Evolutionary conservation across 2,329 filamentous ascomycete genomes (phyloP), one percentile per base, ranked within the genome.

Genomic region (Fusarium domesticum): DNA sequence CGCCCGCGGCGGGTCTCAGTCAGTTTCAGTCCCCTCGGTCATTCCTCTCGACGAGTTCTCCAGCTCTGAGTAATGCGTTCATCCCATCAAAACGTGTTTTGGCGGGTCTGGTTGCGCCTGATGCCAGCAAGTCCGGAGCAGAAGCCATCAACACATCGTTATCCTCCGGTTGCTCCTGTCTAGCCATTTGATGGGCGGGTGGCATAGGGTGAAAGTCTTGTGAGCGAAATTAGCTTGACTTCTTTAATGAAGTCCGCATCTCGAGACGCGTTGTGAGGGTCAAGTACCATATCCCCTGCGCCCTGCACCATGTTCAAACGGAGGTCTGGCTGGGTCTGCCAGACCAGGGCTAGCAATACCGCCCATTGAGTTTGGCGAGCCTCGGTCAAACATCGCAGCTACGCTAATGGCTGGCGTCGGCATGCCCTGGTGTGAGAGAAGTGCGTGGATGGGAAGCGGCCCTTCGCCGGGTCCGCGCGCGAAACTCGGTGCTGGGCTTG

Each of bases 51-150:
- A 83, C 76, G 48, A 83, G 77, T 53, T 83, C 79, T 23, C 79
- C 78, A 8, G 80, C 80, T 48, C 70, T 71, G 2, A 83, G 60
- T 10, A 84, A 64, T 6, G 80, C 80, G 47, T 71, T 80, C 65
- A 84, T 78, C 2, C 80, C 79, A 48, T 83, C 79, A 16, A 82
- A 63, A 4, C 60, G 60, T 8, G 45, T 36, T 36, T 56, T 64
- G 3, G 38, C 30, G 6, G 63, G 59, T 5, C 51, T 51, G 17
- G 39, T 39, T 14, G 52, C 38, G 19, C 32, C 63, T 14, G 56
- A 38, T 5, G 51, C 43, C 15, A 46, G 37, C 6, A 54, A 45
- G 37, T 59, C 53, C 37, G 56, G 48, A 25, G 57, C 51, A 12
- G 59, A 44, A 6, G 57, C 62, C 62, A 64, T 68, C 35, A 63